Percentiles rank a stretch among this genome's conserved stretches.
Conservation (phyloP, 73 alveolate genomes). For the Paramecium sexaurelia region DNA sequence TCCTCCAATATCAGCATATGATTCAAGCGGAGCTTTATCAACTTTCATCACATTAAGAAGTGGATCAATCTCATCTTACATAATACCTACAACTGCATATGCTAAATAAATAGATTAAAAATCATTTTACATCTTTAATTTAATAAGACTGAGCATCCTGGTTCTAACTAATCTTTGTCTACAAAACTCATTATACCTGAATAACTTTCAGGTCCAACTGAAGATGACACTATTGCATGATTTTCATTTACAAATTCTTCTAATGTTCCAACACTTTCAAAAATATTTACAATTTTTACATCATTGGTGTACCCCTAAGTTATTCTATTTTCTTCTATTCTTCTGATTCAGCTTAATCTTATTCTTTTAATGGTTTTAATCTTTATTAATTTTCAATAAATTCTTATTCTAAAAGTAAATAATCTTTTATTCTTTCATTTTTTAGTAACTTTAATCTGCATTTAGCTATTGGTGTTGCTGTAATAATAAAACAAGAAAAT, state of each 20-base stretch:
- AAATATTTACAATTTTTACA: not conserved
- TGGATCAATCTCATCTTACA: constrained; percentile 99
- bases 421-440: constrained; percentile 91
- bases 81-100: constrained; percentile 96
- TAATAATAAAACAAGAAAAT: constrained; percentile 25
- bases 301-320: constrained; percentile 98
- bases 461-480: constrained; percentile 88
- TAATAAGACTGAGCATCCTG: constrained; percentile 97
- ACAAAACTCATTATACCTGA: constrained; percentile 96
- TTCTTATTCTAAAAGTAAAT: constrained; percentile 95
- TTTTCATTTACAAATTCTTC: constrained; percentile 98
- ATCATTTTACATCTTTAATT: constrained; percentile 77
- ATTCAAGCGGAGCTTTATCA: constrained; percentile 98
- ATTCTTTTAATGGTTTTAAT: constrained; percentile 77
- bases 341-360: constrained; percentile 89
- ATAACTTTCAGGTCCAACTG: constrained; percentile 97
- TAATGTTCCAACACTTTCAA: constrained; percentile 86
- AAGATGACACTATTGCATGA: constrained; percentile 93
- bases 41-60: constrained; percentile 98
- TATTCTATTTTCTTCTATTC: constrained; percentile 94
- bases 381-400: constrained; percentile 94
- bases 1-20: constrained; percentile 99
- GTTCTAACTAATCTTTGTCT: constrained; percentile 98
- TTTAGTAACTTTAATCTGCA: constrained; percentile 91
- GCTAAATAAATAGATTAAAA: constrained; percentile 1